Evolutionary conservation across 371 early-diverging fungal genomes (phyloP).

Genomic region (Mortierella sp.): DNA sequence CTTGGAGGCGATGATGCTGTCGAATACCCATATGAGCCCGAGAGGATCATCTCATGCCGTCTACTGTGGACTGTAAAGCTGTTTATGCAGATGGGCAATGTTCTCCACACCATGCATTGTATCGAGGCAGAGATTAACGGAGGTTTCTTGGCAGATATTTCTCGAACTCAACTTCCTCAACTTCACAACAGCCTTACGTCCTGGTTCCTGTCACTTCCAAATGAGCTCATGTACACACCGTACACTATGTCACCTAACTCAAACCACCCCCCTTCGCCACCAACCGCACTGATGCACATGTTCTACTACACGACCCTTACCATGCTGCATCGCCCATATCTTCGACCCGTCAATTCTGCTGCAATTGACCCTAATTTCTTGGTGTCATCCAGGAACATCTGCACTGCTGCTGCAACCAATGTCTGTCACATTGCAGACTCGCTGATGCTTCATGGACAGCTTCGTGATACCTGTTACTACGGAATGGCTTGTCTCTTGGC

Average conservation of each 20-base stretch:
- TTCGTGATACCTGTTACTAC: conserved; percentile 56
- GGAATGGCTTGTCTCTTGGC: conserved; percentile 57
- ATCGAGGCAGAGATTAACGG: conserved; percentile 56
- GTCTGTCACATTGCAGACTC: conserved; percentile 57
- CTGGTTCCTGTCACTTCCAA: conserved; percentile 54
- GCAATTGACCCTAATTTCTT: conserved; percentile 55
- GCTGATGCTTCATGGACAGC: conserved; percentile 53
- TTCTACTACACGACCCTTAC: conserved; percentile 55
- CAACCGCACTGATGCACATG: conserved; percentile 56
- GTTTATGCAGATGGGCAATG: conserved; percentile 57
- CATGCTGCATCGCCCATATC: conserved; percentile 55
- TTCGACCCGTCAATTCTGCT: conserved; percentile 55
- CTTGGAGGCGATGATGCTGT: conserved; percentile 46
- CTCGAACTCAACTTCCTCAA: conserved; percentile 52
- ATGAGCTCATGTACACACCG: conserved; percentile 57
- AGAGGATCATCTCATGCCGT: conserved; percentile 51
- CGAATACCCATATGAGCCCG: conserved; percentile 55
- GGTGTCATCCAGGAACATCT: conserved; percentile 54
- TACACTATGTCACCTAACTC: conserved; percentile 58
- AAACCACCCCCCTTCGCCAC: conserved; percentile 55
- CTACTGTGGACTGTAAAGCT: conserved; percentile 50
- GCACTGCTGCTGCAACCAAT: conserved; percentile 55
- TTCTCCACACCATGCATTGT: conserved; percentile 56
- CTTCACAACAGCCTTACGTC: conserved; percentile 57
- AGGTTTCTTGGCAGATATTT: conserved; percentile 52